Evolutionary conservation across 345 rosid genomes (phyloP).

Genomic region (Linum lewisii): DNA sequence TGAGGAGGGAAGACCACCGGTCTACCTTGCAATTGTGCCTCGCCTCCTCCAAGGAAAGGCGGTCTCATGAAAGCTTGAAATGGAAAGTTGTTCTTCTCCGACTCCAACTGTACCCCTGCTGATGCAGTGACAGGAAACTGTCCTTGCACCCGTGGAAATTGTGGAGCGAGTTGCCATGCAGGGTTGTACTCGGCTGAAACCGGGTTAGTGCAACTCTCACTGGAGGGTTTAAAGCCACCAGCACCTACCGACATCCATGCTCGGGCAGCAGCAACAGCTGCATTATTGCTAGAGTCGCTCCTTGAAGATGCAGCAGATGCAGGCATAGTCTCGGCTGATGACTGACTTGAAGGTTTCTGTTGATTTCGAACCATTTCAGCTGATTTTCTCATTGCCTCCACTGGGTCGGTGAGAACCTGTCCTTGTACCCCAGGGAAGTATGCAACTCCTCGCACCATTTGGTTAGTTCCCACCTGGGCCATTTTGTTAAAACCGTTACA

Average conservation of each 20-base stretch:
- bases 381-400: constrained; percentile 48
- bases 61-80: constrained; percentile 47
- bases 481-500: constrained; percentile 20
- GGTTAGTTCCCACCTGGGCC: constrained; percentile 16
- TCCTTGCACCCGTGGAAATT: constrained; percentile 31
- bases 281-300: constrained; percentile 52
- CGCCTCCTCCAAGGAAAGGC: constrained; percentile 29
- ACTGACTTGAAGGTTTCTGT: constrained; percentile 34
- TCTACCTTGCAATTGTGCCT: constrained; percentile 36
- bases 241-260: constrained; percentile 90
- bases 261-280: constrained; percentile 57
- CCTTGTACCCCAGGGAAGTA: constrained; percentile 32
- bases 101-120: constrained; percentile 40
- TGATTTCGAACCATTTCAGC: constrained; percentile 47
- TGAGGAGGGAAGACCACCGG: constrained; percentile 55
- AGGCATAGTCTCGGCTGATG: constrained; percentile 11
- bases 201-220: constrained; percentile 32
- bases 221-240: constrained; percentile 42
- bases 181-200: constrained; percentile 60
- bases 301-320: constrained; percentile 27
- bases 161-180: constrained; percentile 41
- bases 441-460: constrained; percentile 31
- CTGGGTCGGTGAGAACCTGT: constrained; percentile 48
- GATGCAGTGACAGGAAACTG: constrained; percentile 38
- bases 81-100: constrained; percentile 43